Conservation (phyloP, 2,329 filamentous ascomycete genomes). For the Paracoccidioides brasiliensis region DNA sequence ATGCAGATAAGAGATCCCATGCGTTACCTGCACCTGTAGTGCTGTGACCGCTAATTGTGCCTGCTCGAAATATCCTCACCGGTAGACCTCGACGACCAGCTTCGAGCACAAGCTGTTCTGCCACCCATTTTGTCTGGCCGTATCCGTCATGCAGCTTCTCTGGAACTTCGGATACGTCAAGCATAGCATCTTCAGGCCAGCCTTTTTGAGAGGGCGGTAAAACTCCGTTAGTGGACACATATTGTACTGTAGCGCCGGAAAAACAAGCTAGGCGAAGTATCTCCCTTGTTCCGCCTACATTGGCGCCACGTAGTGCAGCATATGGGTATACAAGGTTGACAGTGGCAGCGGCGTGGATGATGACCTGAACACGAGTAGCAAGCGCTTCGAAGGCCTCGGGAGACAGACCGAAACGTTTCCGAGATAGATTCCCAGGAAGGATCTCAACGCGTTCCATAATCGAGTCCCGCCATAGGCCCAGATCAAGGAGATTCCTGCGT, state of each 20-base stretch:
- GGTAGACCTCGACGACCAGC: slow-evolving; percentile 56
- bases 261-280: slow-evolving; percentile 57
- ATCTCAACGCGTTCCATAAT: slow-evolving; percentile 69
- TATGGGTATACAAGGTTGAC: slow-evolving; percentile 76
- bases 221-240: slow-evolving; percentile 70
- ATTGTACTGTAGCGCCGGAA: slow-evolving; percentile 59
- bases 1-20: slow-evolving; percentile 62
- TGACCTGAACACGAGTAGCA: slow-evolving; percentile 53
- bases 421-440: slow-evolving; percentile 57
- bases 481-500: slow-evolving; percentile 62
- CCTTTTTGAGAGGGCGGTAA: slow-evolving; percentile 56
- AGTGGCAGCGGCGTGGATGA: slow-evolving; percentile 64
- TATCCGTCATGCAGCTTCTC: slow-evolving; percentile 59
- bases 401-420: slow-evolving; percentile 54
- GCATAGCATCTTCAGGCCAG: slow-evolving; percentile 57
- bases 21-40: slow-evolving; percentile 61
- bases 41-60: slow-evolving; percentile 69
- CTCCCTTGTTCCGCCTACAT: slow-evolving; percentile 67
- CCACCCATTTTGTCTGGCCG: slow-evolving; percentile 71
- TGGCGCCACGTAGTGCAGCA: slow-evolving; percentile 58
- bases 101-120: slow-evolving; percentile 60
- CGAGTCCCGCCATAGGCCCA: slow-evolving; percentile 63
- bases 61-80: slow-evolving; percentile 57
- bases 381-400: slow-evolving; percentile 53
- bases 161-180: slow-evolving; percentile 55